Base-by-base conservation (phyloP, 371 early-diverging fungal species). In the Syncephalastrum contaminatum region DNA sequence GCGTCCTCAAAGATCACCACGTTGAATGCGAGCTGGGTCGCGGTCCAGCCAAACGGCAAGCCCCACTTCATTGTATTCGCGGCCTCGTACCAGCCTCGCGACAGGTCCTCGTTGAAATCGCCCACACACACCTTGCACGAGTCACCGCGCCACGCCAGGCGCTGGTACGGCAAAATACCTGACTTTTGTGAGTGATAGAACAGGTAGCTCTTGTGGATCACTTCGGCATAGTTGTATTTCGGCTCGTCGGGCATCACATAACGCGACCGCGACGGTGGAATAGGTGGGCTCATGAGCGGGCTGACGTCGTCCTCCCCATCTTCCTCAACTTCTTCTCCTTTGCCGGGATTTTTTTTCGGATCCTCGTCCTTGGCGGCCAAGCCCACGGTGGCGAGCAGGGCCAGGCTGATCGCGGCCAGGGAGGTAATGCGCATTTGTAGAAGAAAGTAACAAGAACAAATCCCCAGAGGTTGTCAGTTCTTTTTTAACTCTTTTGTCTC, bases 31-130 rank as follows among this genome's bases (percentile, higher is more conserved):
- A 81, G 62, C 48, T 80, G 80, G 4, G 73, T 74, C 5, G 70
- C 69, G 14, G 82, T 77, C 70, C 72, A 81, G 6, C 72, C 81
- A 24, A 78, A 61, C 0, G 84, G 84, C 4, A 77, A 64, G 44
- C 84, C 84, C 82, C 82, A 83, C 48, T 83, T 83, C 82, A 83
- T 81, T 6, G 84, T 81, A 47, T 83, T 83, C 7, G 84, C 81
- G n/a, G 84, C 84, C 49, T 83, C 84, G 53, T 80, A 83, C 82
- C 82, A 83, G 16, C 73, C 84, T 36, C 75, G 75, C 0, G 75
- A 75, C 4, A 83, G 48, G 52, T 83, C 84, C 56, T 83, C 84
- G 22, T 80, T 77, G 58, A 68, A 78, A 16, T 68, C 65, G 39
- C 84, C 84, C 19, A 73, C 72, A 51, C 81, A 80, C 20, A 73